These are phyloP conservation scores for Penicillium sp. DNA, from an alignment of 2,329 filamentous ascomycete genomes.

Conservation along the genomic window DNA sequence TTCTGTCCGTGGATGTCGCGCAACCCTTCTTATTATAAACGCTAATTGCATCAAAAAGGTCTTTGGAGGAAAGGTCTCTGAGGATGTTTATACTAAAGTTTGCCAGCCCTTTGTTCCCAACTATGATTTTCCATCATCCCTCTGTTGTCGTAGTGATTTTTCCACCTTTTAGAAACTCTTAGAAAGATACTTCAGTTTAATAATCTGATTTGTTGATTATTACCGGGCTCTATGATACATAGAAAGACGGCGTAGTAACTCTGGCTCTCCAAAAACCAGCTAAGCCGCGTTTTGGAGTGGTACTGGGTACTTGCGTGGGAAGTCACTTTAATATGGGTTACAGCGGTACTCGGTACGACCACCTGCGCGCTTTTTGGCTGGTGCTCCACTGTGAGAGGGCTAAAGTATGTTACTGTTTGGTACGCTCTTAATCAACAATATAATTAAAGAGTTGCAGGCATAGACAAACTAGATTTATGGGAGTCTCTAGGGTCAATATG, in stretches of 20 bases:
- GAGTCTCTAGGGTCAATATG: not conserved
- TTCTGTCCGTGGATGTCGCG: not conserved
- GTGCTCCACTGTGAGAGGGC: conserved; percentile 17
- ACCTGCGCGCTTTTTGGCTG: conserved; percentile 19
- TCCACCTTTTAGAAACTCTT: not conserved
- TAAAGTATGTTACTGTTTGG: conserved; percentile 14
- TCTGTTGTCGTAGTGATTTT: not conserved
- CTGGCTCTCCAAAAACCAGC: not conserved
- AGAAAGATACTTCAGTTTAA: not conserved
- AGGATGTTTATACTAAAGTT: not conserved
- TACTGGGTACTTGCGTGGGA: conserved; percentile 13
- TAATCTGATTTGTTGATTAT: not conserved
- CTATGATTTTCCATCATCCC: not conserved
- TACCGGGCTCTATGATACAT: not conserved
- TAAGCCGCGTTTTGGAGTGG: conserved; percentile 8
- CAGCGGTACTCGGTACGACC: conserved; percentile 18
- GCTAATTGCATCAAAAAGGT: not conserved
- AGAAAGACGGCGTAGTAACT: not conserved
- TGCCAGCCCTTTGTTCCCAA: not conserved
- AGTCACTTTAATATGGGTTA: conserved; percentile 14
- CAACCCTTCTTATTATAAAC: not conserved
- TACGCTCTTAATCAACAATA: not conserved
- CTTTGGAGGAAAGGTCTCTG: not conserved
- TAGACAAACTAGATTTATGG: not conserved
- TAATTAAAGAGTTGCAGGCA: not conserved